These are phyloP conservation scores for Candida maris DNA, from an alignment of 805 yeast genomes.

Conservation along the genomic window DNA sequence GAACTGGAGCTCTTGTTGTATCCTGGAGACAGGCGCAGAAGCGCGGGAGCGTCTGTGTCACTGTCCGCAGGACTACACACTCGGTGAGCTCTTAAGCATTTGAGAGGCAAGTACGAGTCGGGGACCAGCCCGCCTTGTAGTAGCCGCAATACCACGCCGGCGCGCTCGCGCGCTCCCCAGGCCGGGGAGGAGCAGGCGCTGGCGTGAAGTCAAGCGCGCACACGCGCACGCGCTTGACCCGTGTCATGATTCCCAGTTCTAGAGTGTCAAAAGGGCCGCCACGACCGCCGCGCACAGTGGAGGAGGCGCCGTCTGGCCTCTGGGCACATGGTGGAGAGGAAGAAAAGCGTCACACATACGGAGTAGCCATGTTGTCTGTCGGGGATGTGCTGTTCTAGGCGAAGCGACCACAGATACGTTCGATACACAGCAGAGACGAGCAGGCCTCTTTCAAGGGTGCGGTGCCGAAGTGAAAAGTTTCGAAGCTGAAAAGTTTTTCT, in stretches of 20 bases:
- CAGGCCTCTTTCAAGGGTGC: too few relatives aligned
- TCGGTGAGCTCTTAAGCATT: conserved; percentile 17
- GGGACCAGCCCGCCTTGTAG: conserved; percentile 23
- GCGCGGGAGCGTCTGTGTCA: too few relatives aligned
- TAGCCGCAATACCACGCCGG: conserved; percentile 32
- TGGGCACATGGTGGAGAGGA: neutral
- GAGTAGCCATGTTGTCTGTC: conserved; percentile 27
- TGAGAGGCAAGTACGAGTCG: conserved; percentile 34
- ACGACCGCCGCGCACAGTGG: too few relatives aligned
- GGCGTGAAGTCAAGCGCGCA: conserved; percentile 15
- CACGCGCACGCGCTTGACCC: conserved; percentile 3
- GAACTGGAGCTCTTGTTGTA: conserved; percentile 22
- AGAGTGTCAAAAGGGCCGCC: conserved; percentile 1
- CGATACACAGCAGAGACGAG: too few relatives aligned
- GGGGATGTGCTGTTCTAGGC: neutral
- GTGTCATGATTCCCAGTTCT: conserved; percentile 5
- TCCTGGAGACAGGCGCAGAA: too few relatives aligned
- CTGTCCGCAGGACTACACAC: too few relatives aligned
- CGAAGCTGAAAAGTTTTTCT: conserved; percentile 2
- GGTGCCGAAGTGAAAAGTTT: too few relatives aligned
- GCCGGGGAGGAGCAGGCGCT: conserved; percentile 1
- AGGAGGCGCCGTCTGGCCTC: neutral
- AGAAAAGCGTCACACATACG: conserved; percentile 18
- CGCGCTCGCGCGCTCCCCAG: too few relatives aligned
- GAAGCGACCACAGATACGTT: neutral